Evolutionary conservation across 768 basidiomycete species (phyloP).

Genomic region (Chalciporus pseudorubinellus): DNA sequence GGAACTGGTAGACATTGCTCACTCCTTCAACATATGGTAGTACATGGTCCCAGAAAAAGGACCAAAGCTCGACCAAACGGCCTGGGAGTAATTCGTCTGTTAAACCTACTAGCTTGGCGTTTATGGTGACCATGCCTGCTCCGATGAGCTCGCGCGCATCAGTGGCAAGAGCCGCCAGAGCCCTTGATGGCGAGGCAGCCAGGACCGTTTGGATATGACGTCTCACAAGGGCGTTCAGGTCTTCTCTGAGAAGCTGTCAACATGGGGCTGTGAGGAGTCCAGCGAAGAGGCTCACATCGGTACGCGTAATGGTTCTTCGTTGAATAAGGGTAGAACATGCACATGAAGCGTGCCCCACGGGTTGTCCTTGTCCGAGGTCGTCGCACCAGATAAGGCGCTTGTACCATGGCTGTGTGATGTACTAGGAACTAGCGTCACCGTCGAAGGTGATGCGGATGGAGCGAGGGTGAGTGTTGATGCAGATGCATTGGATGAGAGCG

Average conservation of each 20-base stretch:
- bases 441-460: conserved; percentile 41
- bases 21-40: conserved; percentile 87
- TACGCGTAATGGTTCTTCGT: conserved; percentile 79
- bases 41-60: conserved; percentile 90
- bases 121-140: conserved; percentile 89
- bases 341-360: conserved; percentile 86
- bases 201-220: conserved; percentile 75
- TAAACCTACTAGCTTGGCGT: conserved; percentile 71
- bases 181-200: conserved; percentile 69
- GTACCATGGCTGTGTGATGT: conserved; percentile 33
- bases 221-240: conserved; percentile 79
- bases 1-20: conserved; percentile 26
- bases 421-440: conserved; percentile 29
- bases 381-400: conserved; percentile 13
- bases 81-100: conserved; percentile 78
- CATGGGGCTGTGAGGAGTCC: background rate
- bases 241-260: conserved; percentile 57
- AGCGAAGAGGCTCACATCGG: conserved; percentile 60
- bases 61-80: conserved; percentile 85
- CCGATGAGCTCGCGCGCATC: conserved; percentile 83
- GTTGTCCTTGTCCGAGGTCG: conserved; percentile 50
- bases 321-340: conserved; percentile 87
- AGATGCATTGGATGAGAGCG: conserved; percentile 42
- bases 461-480: conserved; percentile 44
- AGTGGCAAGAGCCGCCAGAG: conserved; percentile 67